A percentile compares a stretch with the other conserved stretches of the same genome.
phyloP scores from a whole-genome alignment of 139 green algal species.

The Parachlorella kessleri region DNA sequence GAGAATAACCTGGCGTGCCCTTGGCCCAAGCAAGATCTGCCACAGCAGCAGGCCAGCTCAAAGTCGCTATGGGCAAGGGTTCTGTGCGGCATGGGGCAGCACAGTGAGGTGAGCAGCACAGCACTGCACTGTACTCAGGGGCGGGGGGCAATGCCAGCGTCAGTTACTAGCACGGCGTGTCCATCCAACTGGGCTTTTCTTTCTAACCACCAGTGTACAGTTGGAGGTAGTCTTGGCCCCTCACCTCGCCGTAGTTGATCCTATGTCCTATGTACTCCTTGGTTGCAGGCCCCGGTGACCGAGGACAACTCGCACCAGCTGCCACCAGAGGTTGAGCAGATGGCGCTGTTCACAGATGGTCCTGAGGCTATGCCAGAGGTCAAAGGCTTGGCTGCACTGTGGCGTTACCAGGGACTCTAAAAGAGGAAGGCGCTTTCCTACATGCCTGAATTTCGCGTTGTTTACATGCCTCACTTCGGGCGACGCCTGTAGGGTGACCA shows the following conservation, averaged over 20 bases:
- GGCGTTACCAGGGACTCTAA: conserved; percentile 46
- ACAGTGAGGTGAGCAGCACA: background rate
- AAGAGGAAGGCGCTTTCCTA: background rate
- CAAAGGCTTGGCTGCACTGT: conserved; percentile 15
- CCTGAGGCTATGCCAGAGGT: background rate
- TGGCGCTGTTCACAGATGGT: conserved; percentile 35
- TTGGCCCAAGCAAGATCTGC: background rate
- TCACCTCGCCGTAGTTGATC: background rate
- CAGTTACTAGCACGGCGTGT: background rate
- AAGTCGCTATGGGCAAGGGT: background rate
- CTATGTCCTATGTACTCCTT: no score
- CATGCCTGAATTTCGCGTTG: background rate
- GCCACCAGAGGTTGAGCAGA: conserved; percentile 33
- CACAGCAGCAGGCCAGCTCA: background rate
- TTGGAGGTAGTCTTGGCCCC: no score
- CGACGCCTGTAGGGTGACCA: background rate
- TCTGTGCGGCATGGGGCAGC: background rate
- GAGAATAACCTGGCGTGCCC: background rate
- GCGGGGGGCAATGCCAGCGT: no score
- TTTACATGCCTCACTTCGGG: background rate
- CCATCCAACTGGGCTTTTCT: background rate
- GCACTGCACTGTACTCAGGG: background rate
- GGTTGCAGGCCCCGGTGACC: no score
- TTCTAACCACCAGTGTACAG: background rate
- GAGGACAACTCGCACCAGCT: no score